These are phyloP conservation scores for Larix kaempferi DNA, from an alignment of 75 land plant species.

Conservation along the genomic window DNA sequence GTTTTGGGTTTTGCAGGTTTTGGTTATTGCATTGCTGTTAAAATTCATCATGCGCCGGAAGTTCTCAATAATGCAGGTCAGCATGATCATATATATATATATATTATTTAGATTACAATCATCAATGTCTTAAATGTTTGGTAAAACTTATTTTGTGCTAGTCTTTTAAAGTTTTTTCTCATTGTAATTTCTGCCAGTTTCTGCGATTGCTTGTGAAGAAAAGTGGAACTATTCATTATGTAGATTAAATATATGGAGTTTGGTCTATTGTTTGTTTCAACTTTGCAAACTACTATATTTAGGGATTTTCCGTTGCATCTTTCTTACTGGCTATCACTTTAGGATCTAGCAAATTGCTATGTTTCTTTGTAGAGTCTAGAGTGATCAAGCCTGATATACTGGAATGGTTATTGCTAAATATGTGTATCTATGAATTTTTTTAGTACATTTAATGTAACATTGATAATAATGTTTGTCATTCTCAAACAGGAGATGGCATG, in stretches of 20 bases:
- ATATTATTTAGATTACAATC: not conserved
- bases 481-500: too few species aligned
- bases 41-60: conserved; percentile 82
- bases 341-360: too few species aligned
- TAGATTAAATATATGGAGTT: not conserved
- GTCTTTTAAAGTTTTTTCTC: not conserved
- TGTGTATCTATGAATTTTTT: not conserved
- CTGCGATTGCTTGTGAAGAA: not conserved
- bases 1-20: conserved; percentile 55
- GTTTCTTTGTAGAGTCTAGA: not conserved
- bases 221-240: not conserved
- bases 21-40: conserved; percentile 91
- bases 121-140: not conserved
- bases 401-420: conserved; percentile 1
- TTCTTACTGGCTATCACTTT: too few species aligned
- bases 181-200: not conserved
- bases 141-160: not conserved
- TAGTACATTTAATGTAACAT: not conserved
- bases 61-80: conserved; percentile 92
- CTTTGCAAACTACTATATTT: not conserved
- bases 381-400: not conserved
- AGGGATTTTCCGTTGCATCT: too few species aligned
- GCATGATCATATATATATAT: not conserved
- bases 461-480: not conserved
- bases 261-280: not conserved